Conservation (phyloP, 805 yeast species). For the Zygosaccharomyces kombuchaensis region DNA sequence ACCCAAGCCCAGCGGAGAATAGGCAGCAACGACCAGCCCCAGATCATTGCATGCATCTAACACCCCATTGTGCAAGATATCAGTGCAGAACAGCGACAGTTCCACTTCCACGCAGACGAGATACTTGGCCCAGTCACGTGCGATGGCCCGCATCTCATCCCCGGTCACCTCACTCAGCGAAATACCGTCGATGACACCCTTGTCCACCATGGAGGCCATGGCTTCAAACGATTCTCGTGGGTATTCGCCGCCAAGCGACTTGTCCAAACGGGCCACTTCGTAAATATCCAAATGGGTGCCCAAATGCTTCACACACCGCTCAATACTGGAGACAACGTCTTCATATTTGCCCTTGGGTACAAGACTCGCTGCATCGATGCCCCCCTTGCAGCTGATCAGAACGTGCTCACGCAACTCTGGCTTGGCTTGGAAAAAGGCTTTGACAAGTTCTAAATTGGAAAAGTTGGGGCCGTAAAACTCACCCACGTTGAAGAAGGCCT, state of each 20-base stretch:
- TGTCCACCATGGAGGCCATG: slow-evolving; percentile 54
- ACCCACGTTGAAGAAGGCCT: slow-evolving; percentile 63
- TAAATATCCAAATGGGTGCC: slow-evolving; percentile 56
- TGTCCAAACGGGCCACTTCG: slow-evolving; percentile 71
- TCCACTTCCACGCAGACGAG: slow-evolving; percentile 74
- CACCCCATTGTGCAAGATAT: slow-evolving; percentile 58
- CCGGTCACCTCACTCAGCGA: slow-evolving; percentile 72
- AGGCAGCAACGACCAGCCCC: slow-evolving; percentile 65
- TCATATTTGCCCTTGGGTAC: slow-evolving; percentile 50
- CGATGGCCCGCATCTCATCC: slow-evolving; percentile 56
- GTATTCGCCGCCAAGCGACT: slow-evolving; percentile 26
- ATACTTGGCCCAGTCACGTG: slow-evolving; percentile 44
- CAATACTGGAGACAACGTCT: slow-evolving; percentile 45
- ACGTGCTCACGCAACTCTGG: slow-evolving; percentile 56
- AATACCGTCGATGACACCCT: slow-evolving; percentile 63
- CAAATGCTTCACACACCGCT: slow-evolving; percentile 37
- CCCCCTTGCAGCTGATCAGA: slow-evolving; percentile 67
- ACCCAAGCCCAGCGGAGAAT: slow-evolving; percentile 83
- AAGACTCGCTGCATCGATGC: slow-evolving; percentile 36
- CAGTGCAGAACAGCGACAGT: slow-evolving; percentile 65
- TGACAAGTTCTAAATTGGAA: slow-evolving; percentile 52
- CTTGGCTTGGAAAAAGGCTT: slow-evolving; percentile 39
- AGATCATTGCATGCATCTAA: slow-evolving; percentile 53
- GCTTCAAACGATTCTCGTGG: slow-evolving; percentile 54
- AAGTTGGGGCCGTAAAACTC: slow-evolving; percentile 41